phyloP scores from a whole-genome alignment of 495 filamentous ascomycete genomes.

The Podospora pseudoanserina region DNA sequence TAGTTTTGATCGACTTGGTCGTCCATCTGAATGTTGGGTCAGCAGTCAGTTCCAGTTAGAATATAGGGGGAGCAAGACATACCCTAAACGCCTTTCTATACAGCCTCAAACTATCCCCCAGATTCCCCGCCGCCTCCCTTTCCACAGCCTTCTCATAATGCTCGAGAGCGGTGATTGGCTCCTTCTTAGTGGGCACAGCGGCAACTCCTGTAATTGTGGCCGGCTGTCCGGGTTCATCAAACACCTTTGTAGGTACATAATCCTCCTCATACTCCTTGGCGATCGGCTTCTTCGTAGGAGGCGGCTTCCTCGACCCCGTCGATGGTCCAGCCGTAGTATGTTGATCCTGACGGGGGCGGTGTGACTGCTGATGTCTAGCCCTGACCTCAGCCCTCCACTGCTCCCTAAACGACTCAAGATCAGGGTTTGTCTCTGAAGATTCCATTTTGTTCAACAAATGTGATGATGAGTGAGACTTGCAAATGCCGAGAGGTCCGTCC shows the following conservation, averaged over 20 bases:
- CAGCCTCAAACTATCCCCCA: conserved; percentile 84
- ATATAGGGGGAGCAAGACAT: conserved; percentile 14
- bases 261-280: conserved; percentile 34
- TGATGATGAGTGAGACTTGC: neutral
- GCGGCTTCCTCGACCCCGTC: conserved; percentile 13
- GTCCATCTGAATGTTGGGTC: conserved; percentile 59
- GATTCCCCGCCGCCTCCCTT: conserved; percentile 73
- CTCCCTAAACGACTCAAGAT: conserved; percentile 40
- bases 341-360: conserved; percentile 10
- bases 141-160: conserved; percentile 92
- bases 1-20: conserved; percentile 78
- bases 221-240: conserved; percentile 32
- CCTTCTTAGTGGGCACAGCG: conserved; percentile 26
- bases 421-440: conserved; percentile 27
- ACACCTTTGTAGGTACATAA: conserved; percentile 35
- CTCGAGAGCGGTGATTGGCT: conserved; percentile 78
- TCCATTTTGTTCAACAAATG: conserved; percentile 19
- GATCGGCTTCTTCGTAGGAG: conserved; percentile 17
- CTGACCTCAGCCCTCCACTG: conserved; percentile 40
- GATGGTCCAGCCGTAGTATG: conserved; percentile 14
- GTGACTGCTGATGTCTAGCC: conserved; percentile 18
- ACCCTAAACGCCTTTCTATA: conserved; percentile 90
- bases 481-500: neutral
- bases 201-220: neutral
- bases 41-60: neutral